A percentile compares a stretch with the other conserved stretches of the same genome.
Conservation (phyloP, 768 basidiomycete species). For the Leccinum longicurvipes region DNA sequence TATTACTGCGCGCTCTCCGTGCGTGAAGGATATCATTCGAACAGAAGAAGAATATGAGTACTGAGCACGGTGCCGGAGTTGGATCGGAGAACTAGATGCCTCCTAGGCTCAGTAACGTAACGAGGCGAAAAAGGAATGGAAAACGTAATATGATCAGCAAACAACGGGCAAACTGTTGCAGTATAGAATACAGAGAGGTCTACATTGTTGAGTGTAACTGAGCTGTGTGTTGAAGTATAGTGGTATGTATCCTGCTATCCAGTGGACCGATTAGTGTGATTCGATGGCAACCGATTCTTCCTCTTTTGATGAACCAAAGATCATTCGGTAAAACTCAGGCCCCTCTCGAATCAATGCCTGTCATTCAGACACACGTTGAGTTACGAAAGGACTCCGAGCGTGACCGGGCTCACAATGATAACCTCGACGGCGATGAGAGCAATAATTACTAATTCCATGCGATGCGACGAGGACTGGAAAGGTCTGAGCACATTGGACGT, state of each 20-base stretch:
- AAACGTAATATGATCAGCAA: not conserved
- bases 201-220: too few relatives aligned
- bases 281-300: not conserved
- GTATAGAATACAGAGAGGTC: not conserved
- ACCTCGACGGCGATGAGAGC: conserved; percentile 92
- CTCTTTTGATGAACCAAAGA: conserved; percentile 19
- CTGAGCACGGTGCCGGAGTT: not conserved
- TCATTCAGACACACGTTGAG: not conserved
- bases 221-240: not conserved
- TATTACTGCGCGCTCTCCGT: conserved; percentile 15
- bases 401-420: conserved; percentile 61
- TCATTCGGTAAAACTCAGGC: conserved; percentile 69
- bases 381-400: not conserved
- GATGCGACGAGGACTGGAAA: conserved; percentile 77
- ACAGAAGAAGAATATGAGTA: not conserved
- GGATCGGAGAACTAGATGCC: too few relatives aligned
- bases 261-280: conserved; percentile 3
- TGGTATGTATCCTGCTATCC: not conserved
- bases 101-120: too few relatives aligned
- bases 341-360: conserved; percentile 77
- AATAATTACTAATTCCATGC: conserved; percentile 96
- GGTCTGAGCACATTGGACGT: not conserved
- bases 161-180: not conserved
- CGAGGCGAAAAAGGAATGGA: not conserved
- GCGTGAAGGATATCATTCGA: conserved; percentile 14